Base-by-base conservation (phyloP, 257 asterid genomes). In the Marsdenia floribunda region DNA sequence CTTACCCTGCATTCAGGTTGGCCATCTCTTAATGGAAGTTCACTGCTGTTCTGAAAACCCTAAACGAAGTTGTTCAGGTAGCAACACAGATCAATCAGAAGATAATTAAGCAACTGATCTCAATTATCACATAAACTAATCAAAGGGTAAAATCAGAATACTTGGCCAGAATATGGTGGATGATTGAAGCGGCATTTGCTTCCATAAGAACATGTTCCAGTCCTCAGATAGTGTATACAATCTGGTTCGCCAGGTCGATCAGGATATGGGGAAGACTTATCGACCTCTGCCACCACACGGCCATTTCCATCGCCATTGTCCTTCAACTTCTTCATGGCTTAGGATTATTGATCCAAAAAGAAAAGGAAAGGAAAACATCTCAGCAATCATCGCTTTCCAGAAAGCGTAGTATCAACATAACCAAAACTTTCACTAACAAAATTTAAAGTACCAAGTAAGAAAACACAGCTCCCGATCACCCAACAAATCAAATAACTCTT, bases 241-340 rank as follows among this genome's bases (percentile, higher is more conserved):
- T 88, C 90, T 19, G 91, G 96, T 71, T 86, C 90, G 6, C 96
- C 96, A 0, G 93, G 93, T 47, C 96, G 84, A 77, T 81, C 90
- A 15, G 93, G 96, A 74, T 80, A 90, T 14, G 22, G n/a, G 44
- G 44, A 33, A 63, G 68, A 29, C 35, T 29, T 33, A 4, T 75
- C 57, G 46, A 71, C 70, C 68, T 54, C 70, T 13, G 69, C 88
- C 63, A 73, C 76, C 50, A 78, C 90, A 76, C 83, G 87, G 9
- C 78, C 79, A n/a, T 52, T 65, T 1, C 14, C 73, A n/a, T 65
- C 53, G 42, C 13, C 57, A 66, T 24, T 49, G 55, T 66, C 78
- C 68, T 65, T 66, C 57, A 75, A 59, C 46, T 24, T 37, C 73
- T 63, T 50, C 73, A 53, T 53, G 29, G 73, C 64, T 75, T 66